phyloP scores from a whole-genome alignment of 257 asterid species.

The Agastache rugosa region DNA sequence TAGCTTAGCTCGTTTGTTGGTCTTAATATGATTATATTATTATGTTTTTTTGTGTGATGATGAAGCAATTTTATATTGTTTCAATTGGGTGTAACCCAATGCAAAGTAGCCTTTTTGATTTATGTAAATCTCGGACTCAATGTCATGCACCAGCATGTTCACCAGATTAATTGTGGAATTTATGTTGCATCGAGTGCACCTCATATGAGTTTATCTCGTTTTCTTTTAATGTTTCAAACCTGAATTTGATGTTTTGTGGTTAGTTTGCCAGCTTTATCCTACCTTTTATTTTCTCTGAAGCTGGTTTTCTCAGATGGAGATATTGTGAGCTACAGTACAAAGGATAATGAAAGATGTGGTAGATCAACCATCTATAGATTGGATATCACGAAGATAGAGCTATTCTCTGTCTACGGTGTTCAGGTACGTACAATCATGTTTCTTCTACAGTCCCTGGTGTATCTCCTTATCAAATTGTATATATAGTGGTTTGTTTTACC shows the following conservation, averaged over 20 bases:
- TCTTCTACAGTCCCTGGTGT: slow-evolving; percentile 22
- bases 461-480: slow-evolving; percentile 7
- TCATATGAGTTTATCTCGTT: slow-evolving; percentile 10
- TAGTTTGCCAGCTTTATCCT: slow-evolving; percentile 37
- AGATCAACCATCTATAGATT: slow-evolving; percentile 73
- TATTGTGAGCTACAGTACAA: slow-evolving; percentile 43
- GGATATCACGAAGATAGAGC: slow-evolving; percentile 67
- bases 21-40: background rate
- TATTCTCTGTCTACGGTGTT: slow-evolving; percentile 71
- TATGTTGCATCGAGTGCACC: slow-evolving; percentile 6
- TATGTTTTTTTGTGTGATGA: background rate
- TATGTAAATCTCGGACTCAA: background rate
- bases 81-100: background rate
- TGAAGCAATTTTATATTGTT: background rate
- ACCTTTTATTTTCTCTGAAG: slow-evolving; percentile 34
- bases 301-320: slow-evolving; percentile 60
- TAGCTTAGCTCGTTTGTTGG: background rate
- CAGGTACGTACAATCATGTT: slow-evolving; percentile 62
- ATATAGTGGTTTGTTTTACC: slow-evolving; percentile 5
- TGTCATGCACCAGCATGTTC: background rate
- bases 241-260: slow-evolving; percentile 30
- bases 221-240: background rate
- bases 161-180: slow-evolving; percentile 11
- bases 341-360: slow-evolving; percentile 45
- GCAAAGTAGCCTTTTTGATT: background rate